Evolutionary conservation across 1,139 yeast genomes (phyloP), one percentile per base, ranked within the genome.

Genomic region (Oligophagozyma castellii): DNA sequence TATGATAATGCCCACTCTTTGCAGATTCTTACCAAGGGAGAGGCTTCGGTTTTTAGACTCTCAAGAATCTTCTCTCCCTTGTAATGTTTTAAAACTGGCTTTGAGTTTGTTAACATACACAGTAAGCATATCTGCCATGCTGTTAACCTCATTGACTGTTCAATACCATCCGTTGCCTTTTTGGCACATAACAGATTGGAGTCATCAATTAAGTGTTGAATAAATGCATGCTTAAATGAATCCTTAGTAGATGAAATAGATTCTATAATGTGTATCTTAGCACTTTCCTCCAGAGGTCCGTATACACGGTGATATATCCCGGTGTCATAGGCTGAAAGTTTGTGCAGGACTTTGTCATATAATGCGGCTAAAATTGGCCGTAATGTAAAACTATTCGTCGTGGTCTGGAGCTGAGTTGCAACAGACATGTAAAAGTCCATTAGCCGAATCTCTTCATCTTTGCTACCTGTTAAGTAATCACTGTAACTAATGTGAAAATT

Each of bases 1-100:
- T 54, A 36, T 0, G 84, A 65, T 24, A 77, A 54, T 4, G 75
- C 58, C 95, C 95, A 84, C 44, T 84, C 95, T 31, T 78, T 55
- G 43, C 76, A 79, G 3, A 68, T 56, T 34, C 95, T 67, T 2
- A 70, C 80, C 34, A 75, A 58, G 1, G 94, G 95, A 38, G 92
- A 77, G 8, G 83, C 71, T 37, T 83, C 94, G 2, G 44, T 50
- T 22, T 55, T 56, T 3, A 73, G 36, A 12, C 59, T 51, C 0
- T 55, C 51, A 4, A 58, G 30, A 8, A 65, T 36, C 2, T 35
- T 27, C 0, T 36, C 31, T 1, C 44, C 28, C 3, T 58, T 42
- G 16, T 42, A 37, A 0, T 36, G 10, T 2, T 44, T 31, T n/a
- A 61, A 29, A 2, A 29, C 29, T 0, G 30, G 33, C 5, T 33